Percentiles rank a stretch among this genome's conserved stretches.
Conservation (phyloP, 1,284 basidiomycete species). For the Leccinum fallax region DNA sequence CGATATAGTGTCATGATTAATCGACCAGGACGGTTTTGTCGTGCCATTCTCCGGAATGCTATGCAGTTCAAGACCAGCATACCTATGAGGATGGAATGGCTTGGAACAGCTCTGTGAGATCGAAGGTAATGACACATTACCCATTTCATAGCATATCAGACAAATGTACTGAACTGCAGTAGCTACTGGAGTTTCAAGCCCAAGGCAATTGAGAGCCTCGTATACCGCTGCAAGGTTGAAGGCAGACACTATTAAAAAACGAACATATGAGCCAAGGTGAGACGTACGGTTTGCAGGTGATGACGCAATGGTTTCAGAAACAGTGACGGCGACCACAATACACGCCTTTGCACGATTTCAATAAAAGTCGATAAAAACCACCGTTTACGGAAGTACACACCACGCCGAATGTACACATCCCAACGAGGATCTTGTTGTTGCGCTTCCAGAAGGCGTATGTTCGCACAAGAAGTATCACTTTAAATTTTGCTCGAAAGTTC, state of each 20-base stretch:
- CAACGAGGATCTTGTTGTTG: constrained; percentile 21
- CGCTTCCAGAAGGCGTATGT: constrained; percentile 29
- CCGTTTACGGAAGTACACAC: constrained; percentile 9
- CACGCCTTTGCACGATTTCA: constrained; percentile 11
- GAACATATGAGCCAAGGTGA: not conserved
- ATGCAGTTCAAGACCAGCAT: constrained; percentile 24
- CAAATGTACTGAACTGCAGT: constrained; percentile 13
- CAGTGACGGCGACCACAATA: constrained; percentile 9
- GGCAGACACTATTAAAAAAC: not conserved
- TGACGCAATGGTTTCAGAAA: constrained; percentile 16
- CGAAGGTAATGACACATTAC: constrained; percentile 2
- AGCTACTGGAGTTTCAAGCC: constrained; percentile 6
- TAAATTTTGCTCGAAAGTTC: not conserved
- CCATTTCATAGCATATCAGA: constrained; percentile 21
- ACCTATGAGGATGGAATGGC: not conserved
- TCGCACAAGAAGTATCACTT: constrained; percentile 26
- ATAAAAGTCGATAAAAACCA: not conserved
- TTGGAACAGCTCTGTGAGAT: not conserved
- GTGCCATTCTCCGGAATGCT: constrained; percentile 22
- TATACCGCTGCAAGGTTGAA: constrained; percentile 13
- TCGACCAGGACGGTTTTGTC: constrained; percentile 11
- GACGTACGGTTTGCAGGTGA: constrained; percentile 8
- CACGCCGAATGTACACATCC: constrained; percentile 14
- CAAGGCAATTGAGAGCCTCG: constrained; percentile 14
- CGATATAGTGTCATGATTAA: constrained; percentile 21